These are phyloP conservation scores for Penicillium ochrochloron DNA, from an alignment of 495 filamentous ascomycete genomes.

Conservation along the genomic window DNA sequence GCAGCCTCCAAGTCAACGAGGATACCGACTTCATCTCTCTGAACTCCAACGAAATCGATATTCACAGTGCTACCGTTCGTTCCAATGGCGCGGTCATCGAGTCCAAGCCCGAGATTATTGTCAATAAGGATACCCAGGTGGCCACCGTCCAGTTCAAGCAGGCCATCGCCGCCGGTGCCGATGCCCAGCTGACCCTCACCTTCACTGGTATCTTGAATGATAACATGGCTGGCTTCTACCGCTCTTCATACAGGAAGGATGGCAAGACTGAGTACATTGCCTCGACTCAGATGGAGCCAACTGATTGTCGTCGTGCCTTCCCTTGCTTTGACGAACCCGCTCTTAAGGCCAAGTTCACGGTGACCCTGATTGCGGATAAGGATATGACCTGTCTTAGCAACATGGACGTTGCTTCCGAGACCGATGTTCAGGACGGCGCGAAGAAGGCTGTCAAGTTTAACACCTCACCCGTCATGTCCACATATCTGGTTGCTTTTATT, in stretches of 20 bases:
- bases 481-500: conserved; percentile 71
- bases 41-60: conserved; percentile 84
- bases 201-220: conserved; percentile 69
- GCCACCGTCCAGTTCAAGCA: conserved; percentile 64
- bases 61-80: conserved; percentile 72
- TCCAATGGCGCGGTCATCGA: conserved; percentile 51
- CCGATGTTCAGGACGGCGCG: conserved; percentile 55
- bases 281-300: conserved; percentile 70
- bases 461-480: conserved; percentile 69
- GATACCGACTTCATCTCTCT: conserved; percentile 85
- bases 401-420: conserved; percentile 67
- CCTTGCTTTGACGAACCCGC: conserved; percentile 75
- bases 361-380: conserved; percentile 67
- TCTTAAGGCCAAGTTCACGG: conserved; percentile 68
- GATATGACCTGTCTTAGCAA: conserved; percentile 68
- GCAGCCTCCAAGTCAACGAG: conserved; percentile 77
- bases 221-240: conserved; percentile 72
- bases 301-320: conserved; percentile 67
- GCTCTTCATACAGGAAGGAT: conserved; percentile 65
- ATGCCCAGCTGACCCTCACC: conserved; percentile 62
- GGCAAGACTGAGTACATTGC: conserved; percentile 64
- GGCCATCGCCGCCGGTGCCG: conserved; percentile 59
- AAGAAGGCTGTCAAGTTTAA: conserved; percentile 70
- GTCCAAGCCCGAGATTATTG: conserved; percentile 55
- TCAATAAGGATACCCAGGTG: conserved; percentile 63